A percentile compares a stretch with the other conserved stretches of the same genome.
Conservation (phyloP, 495 filamentous ascomycete species). For the Pseudomonodictys pantanalensis region DNA sequence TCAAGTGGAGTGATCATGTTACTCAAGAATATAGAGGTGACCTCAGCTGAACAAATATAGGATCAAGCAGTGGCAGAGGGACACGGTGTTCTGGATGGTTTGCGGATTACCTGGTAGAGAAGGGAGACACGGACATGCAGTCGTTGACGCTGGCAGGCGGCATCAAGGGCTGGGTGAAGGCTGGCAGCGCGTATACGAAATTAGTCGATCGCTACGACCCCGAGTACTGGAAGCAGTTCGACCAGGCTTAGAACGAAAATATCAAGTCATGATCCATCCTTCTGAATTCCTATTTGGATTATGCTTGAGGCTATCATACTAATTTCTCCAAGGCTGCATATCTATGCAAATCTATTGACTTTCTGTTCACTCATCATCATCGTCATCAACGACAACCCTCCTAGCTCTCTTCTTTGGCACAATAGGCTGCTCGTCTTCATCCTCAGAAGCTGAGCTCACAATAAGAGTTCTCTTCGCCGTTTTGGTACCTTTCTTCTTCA, state of each 20-base stretch:
- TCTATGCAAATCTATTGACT: too few relatives aligned
- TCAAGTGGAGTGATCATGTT: not conserved
- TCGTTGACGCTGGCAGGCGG: conserved; percentile 49
- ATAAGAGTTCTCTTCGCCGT: conserved; percentile 1
- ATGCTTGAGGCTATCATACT: too few relatives aligned
- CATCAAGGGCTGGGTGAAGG: conserved; percentile 51
- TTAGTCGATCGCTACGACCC: conserved; percentile 51
- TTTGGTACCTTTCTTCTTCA: not conserved
- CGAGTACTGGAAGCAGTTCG: conserved; percentile 47
- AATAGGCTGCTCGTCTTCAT: conserved; percentile 2
- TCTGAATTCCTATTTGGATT: too few relatives aligned
- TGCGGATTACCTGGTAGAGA: conserved; percentile 45
- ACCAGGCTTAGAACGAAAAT: conserved; percentile 12
- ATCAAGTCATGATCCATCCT: too few relatives aligned
- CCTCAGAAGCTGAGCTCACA: conserved; percentile 9
- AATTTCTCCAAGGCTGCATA: too few relatives aligned
- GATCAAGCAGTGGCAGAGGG: conserved; percentile 46
- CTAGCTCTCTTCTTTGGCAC: conserved; percentile 7
- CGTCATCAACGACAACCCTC: conserved; percentile 15
- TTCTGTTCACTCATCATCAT: conserved; percentile 9
- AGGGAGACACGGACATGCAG: conserved; percentile 41
- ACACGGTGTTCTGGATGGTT: conserved; percentile 52
- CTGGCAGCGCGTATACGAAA: conserved; percentile 40
- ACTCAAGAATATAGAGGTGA: not conserved
- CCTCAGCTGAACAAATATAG: conserved; percentile 32